Evolutionary conservation across 345 rosid species (phyloP), one percentile per base, ranked within the genome.

Genomic region (Hibiscus syriacus): DNA sequence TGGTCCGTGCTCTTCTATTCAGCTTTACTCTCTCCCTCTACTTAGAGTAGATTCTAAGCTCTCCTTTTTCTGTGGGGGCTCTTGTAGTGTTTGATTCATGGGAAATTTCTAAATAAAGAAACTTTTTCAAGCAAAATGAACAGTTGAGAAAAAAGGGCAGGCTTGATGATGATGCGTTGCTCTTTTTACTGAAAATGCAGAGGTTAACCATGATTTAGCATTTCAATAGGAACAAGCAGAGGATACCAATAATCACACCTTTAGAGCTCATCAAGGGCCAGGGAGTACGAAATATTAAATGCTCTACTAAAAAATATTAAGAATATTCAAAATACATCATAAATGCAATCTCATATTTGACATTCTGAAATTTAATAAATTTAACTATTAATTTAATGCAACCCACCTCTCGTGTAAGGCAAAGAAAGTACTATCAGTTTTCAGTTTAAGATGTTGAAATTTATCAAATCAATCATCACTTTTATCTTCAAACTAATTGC

Each of bases 51-150:
- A n/a, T n/a, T n/a, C n/a, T n/a, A n/a, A n/a, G n/a, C 26, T 14
- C 17, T 61, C 20, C 66, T 39, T 61, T 49, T 49, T 4, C 17
- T 43, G n/a, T n/a, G n/a, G n/a, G n/a, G n/a, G n/a, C n/a, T n/a
- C n/a, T n/a, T n/a, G n/a, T n/a, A n/a, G n/a, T n/a, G n/a, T 61
- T 61, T 39, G 66, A 38, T 38, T 60, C 26, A 61, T 12, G 10
- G 50, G 1, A 61, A 39, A 61, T 12, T 39, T 9, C 9, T 38
- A 39, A 38, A 20, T 5, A 38, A 61, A 36, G 17, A 20, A 61
- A 61, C n/a, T n/a, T 11, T 2, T 38, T 20, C 34, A 36, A 1
- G 7, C 0, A 5, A 12, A 2, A 38, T 1, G 7, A 38, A n/a
- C n/a, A n/a, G n/a, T n/a, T n/a, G n/a, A n/a, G n/a, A n/a, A n/a